A percentile compares a stretch with the other conserved stretches of the same genome.
Conservation (phyloP, 2,329 filamentous ascomycete genomes). For the Lojkania enalia region DNA sequence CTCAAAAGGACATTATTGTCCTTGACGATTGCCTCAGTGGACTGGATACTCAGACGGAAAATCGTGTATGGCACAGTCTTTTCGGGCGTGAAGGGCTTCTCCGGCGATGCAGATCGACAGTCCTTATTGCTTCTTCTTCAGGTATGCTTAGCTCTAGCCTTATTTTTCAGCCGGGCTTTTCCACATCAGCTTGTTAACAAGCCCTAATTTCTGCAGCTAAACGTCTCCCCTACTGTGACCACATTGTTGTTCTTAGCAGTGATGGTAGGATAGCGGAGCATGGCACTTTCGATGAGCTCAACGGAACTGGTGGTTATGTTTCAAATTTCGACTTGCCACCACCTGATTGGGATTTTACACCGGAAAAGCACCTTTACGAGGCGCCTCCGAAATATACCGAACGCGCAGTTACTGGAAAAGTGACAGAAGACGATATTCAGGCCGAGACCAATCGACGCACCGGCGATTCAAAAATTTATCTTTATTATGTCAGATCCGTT, state of each 20-base stretch:
- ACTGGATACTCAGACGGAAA: conserved; percentile 54
- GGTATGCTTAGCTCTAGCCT: conserved; percentile 17
- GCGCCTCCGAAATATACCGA: conserved; percentile 36
- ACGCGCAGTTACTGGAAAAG: conserved; percentile 18
- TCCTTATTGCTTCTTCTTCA: conserved; percentile 40
- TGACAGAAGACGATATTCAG: conserved; percentile 37
- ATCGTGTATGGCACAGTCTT: conserved; percentile 52
- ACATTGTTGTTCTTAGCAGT: conserved; percentile 47
- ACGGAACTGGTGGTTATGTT: conserved; percentile 36
- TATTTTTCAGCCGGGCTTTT: no score
- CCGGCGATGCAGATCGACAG: conserved; percentile 41
- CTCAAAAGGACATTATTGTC: conserved; percentile 52
- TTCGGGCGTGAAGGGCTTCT: conserved; percentile 53
- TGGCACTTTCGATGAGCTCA: conserved; percentile 46
- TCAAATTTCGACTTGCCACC: conserved; percentile 39
- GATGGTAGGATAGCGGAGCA: conserved; percentile 43
- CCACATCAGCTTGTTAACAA: no score
- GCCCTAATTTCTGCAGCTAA: conserved; percentile 23
- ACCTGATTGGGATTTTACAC: conserved; percentile 35
- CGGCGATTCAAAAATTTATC: conserved; percentile 38
- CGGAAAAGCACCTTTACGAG: conserved; percentile 36
- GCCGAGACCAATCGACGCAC: conserved; percentile 37
- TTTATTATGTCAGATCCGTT: conserved; percentile 37
- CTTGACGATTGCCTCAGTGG: conserved; percentile 58
- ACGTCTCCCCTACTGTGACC: conserved; percentile 46